Base-by-base conservation (phyloP, 2,329 filamentous ascomycete species). In the Diaporthe ilicicola region DNA sequence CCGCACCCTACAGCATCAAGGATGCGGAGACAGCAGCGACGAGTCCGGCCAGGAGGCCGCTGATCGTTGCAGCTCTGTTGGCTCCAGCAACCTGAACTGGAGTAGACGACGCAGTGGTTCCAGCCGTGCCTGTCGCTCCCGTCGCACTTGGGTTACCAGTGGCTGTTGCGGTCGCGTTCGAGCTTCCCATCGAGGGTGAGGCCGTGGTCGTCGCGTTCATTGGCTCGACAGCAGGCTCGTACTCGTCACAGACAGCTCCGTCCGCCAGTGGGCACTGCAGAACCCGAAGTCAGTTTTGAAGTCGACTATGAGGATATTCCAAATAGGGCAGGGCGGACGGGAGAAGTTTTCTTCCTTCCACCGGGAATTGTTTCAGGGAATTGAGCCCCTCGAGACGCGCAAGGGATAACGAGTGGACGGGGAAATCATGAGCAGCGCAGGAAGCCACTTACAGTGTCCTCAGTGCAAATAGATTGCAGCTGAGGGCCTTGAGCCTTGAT, bases 401-500 rank as follows among this genome's bases (percentile, higher is more conserved):
- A 27, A 1, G 10, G 15, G 13, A 24, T 6, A 17, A 51, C n/a
- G 10, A 34, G 19, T 46, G 6, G 8, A 32, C 4, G 39, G 32
- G 22, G 10, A 4, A 19, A 1, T 7, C 27, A 8, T 8, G 17
- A 4, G 6, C 8, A n/a, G 8, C 4, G 3, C 1, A 15, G 5
- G 17, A 62, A 42, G 27, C 2, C 12, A 48, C 59, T 48, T 34
- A 62, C 59, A 6, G 59, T 77, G n/a, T 81, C 79, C 48, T 82
- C 83, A 74, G 85, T 85, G 81, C 89, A 91, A 74, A 91, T 88
- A 68, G 84, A 81, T 78, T 91, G 87, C 27, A 87, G 80, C 75
- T 87, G 82, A 12, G 82, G 71, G 7, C 82, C 82, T 69, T 86
- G 82, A 7, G 79, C 76, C 24, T 83, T 79, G 67, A 89, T 82